Base-by-base conservation (phyloP, 2,329 filamentous ascomycete genomes). In the Boeremia exigua region DNA sequence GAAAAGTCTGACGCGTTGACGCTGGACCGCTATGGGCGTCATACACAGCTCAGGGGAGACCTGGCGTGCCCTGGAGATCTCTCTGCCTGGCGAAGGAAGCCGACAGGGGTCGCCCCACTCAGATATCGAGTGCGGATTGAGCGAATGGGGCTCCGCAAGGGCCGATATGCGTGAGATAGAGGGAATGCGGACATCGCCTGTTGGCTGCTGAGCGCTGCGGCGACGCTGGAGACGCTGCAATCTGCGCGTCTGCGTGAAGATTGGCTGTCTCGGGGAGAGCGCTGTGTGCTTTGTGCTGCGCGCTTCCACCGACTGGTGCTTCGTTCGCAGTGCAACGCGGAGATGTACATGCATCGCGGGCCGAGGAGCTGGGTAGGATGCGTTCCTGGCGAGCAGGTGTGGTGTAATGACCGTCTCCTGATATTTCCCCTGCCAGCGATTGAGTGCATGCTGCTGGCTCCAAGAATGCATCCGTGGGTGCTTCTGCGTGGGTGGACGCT, bases 81-180 rank as follows among this genome's bases (percentile, higher is more conserved):
- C 27, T 38, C 37, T 56, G 47, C 46, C 59, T 54, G 55, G 57
- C 54, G 54, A 62, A 53, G 39, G 58, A 66, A 61, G 59, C 34
- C 12, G 53, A 59, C 60, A 68, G 62, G 67, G 64, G 62, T 49
- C n/a, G 50, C 54, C 64, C 59, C 62, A 63, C 64, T 45, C 56
- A 60, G 47, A 56, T 56, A 56, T 56, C 42, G 27, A 43, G 36
- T 50, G 29, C 33, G 53, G 53, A 49, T 42, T 59, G 54, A 54
- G 56, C 54, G 61, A 60, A 62, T 57, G 64, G 66, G 58, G 63
- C 58, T 63, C 58, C 58, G 55, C 54, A 62, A 61, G 60, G 62
- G 60, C 51, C 42, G 54, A 50, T 53, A 50, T 56, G 64, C 54
- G 28, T 28, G 56, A 55, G 60, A 58, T 54, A 54, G 42, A 50